A percentile compares a stretch with the other conserved stretches of the same genome.
Evolutionary conservation across 768 basidiomycete species (phyloP).

Genomic region (Phaeolepiota aurea): DNA sequence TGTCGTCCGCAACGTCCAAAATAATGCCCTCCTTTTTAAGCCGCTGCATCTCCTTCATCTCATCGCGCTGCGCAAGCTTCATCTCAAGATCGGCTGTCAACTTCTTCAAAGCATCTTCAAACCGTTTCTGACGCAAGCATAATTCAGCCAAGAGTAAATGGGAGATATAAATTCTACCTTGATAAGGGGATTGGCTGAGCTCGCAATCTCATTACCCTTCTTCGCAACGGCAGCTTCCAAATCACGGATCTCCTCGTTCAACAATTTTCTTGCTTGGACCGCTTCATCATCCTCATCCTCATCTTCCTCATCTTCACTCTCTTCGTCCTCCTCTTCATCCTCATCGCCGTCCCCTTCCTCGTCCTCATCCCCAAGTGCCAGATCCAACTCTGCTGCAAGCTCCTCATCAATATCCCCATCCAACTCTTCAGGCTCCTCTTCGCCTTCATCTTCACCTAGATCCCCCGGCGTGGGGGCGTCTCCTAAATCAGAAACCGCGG

Average conservation of each 20-base stretch:
- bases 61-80: constrained; percentile 74
- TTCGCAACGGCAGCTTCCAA: constrained; percentile 81
- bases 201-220: constrained; percentile 77
- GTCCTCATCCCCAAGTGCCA: constrained; percentile 65
- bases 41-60: constrained; percentile 68
- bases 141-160: background rate
- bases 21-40: constrained; percentile 60
- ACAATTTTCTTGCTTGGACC: constrained; percentile 64
- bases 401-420: constrained; percentile 87
- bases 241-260: constrained; percentile 87
- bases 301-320: constrained; percentile 65
- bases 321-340: constrained; percentile 60
- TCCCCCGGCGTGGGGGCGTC: constrained; percentile 56
- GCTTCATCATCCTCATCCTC: constrained; percentile 83
- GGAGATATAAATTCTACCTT: constrained; percentile 34
- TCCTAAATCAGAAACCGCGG: constrained; percentile 60
- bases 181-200: constrained; percentile 81
- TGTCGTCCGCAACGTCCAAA: constrained; percentile 28
- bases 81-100: constrained; percentile 79
- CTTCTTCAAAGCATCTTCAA: constrained; percentile 89
- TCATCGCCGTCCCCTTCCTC: constrained; percentile 57
- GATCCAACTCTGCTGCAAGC: constrained; percentile 79
- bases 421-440: constrained; percentile 49
- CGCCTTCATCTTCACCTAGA: constrained; percentile 48
- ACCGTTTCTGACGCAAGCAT: constrained; percentile 57